Evolutionary conservation across 148 eudicot species (phyloP).

Genomic region (Rhododendron simsii): DNA sequence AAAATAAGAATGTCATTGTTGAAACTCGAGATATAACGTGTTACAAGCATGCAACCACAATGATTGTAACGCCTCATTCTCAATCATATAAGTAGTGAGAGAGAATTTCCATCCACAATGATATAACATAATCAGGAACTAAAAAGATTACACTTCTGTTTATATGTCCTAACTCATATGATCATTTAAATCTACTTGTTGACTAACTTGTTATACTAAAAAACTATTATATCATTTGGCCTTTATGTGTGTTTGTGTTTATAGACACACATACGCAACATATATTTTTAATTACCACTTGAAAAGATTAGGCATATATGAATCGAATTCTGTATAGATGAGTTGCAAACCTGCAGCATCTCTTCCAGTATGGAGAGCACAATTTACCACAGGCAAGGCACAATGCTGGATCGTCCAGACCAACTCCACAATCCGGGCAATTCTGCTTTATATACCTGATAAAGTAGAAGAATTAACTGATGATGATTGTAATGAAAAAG

Average conservation of each 20-base stretch:
- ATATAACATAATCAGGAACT: neutral
- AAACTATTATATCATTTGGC: neutral
- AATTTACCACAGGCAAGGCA: constrained; percentile 89
- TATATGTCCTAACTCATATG: neutral
- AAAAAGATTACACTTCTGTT: neutral
- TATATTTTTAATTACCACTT: neutral
- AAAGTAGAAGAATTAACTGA: neutral
- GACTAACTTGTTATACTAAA: neutral
- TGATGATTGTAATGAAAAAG: neutral
- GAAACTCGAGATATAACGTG: neutral
- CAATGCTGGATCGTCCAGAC: constrained; percentile 66
- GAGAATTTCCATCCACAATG: neutral
- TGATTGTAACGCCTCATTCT: neutral
- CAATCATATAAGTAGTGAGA: neutral
- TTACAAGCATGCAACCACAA: neutral
- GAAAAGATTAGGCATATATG: neutral
- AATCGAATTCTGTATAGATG: neutral
- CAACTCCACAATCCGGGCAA: constrained; percentile 57
- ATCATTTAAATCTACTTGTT: neutral
- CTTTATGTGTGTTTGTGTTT: neutral
- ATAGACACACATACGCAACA: neutral
- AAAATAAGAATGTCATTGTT: constrained; percentile 12
- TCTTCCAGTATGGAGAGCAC: constrained; percentile 83
- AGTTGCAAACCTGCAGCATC: constrained; percentile 77
- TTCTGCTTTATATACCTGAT: constrained; percentile 77